These are phyloP conservation scores for Angophora floribunda DNA, from an alignment of 345 rosid species.

Conservation along the genomic window DNA sequence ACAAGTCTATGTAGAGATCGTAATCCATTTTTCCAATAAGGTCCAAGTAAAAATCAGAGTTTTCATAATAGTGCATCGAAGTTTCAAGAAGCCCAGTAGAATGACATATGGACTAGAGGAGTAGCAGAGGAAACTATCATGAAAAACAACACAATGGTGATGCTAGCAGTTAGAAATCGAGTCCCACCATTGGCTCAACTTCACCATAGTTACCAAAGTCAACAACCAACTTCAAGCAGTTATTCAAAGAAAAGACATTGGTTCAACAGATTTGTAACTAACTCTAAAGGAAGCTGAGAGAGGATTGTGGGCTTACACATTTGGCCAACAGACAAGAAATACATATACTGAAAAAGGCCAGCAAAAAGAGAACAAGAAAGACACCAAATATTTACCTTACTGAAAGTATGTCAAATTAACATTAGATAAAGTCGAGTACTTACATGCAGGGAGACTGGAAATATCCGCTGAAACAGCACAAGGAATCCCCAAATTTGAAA, in stretches of 20 bases:
- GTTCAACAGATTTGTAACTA: background rate
- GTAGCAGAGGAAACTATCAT: background rate
- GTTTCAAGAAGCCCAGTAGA: background rate
- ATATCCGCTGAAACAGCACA: conserved; percentile 97
- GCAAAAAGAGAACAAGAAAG: background rate
- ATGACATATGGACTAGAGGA: background rate
- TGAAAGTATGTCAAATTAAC: background rate
- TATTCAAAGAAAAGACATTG: background rate
- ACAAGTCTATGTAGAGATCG: background rate
- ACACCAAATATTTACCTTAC: background rate
- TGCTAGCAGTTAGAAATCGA: background rate
- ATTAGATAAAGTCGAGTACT: conserved; percentile 10
- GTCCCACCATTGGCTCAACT: background rate
- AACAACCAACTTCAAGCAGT: background rate
- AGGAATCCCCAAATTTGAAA: conserved; percentile 92
- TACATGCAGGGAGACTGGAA: conserved; percentile 89
- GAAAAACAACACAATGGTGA: background rate
- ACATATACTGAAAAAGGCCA: background rate
- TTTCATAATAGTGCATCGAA: background rate
- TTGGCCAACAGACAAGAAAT: background rate
- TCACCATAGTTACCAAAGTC: background rate
- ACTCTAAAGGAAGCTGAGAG: background rate
- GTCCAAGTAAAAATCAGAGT: background rate
- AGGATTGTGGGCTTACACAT: background rate
- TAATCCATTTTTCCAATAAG: background rate